These are phyloP conservation scores for Artemisia argyi DNA, from an alignment of 129 eudicot genomes.

Conservation along the genomic window DNA sequence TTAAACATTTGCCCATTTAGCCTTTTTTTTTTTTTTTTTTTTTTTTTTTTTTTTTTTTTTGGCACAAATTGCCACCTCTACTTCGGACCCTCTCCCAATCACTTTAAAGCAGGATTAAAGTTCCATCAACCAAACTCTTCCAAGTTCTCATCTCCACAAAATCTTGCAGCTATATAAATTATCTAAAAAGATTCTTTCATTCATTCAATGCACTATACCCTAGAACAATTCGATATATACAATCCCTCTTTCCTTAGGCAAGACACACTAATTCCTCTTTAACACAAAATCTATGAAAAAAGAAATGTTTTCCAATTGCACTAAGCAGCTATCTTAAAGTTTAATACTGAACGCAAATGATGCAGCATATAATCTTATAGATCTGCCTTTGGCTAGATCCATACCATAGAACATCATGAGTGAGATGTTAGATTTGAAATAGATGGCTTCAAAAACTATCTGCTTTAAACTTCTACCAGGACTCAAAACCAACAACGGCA, in stretches of 20 bases:
- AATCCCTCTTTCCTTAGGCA: conserved; percentile 22
- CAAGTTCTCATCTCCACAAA: conserved; percentile 7
- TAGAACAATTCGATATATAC: conserved; percentile 10
- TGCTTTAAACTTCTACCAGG: conserved; percentile 15
- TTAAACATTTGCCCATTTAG: too few relatives aligned
- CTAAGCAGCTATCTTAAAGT: conserved; percentile 17
- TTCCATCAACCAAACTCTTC: conserved; percentile 14
- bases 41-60: too few relatives aligned
- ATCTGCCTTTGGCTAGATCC: conserved; percentile 10
- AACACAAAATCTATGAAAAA: conserved; percentile 1
- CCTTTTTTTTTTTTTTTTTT: too few relatives aligned
- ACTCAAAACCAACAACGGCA: conserved; percentile 14
- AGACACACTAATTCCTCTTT: conserved; percentile 12
- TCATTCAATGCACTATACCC: conserved; percentile 2
- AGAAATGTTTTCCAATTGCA: conserved; percentile 4
- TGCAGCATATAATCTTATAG: not conserved
- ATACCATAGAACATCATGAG: conserved; percentile 18
- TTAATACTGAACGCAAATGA: conserved; percentile 9
- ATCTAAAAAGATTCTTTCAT: not conserved
- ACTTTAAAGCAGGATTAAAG: conserved; percentile 17
- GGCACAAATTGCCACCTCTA: too few relatives aligned
- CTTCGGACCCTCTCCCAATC: conserved; percentile 3
- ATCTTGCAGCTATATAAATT: not conserved
- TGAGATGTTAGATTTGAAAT: conserved; percentile 1
- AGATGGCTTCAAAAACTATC: conserved; percentile 12